phyloP scores from a whole-genome alignment of 73 alveolate genomes.

The Symbiodinium pilosum region DNA sequence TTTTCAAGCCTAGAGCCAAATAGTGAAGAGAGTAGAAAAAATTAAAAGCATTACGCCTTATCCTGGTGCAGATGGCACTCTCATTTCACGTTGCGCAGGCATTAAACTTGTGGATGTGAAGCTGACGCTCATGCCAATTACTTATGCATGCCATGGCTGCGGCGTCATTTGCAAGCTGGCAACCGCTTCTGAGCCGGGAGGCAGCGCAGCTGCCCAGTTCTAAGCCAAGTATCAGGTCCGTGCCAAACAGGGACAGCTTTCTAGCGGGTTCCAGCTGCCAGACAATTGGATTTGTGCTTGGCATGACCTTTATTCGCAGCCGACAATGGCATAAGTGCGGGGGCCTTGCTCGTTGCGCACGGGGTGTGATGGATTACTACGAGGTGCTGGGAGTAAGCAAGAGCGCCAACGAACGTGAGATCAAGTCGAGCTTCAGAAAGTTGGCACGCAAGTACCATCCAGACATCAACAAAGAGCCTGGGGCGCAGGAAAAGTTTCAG shows the following conservation, averaged over 20 bases:
- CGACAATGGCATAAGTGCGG: not conserved
- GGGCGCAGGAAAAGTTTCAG: slow-evolving; percentile 98
- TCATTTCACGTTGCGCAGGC: no score
- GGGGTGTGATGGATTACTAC: slow-evolving; percentile 97
- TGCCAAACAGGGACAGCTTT: not conserved
- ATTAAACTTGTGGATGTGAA: no score
- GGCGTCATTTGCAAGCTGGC: not conserved
- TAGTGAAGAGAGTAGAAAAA: no score
- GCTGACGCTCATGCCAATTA: not conserved
- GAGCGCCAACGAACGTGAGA: slow-evolving; percentile 98
- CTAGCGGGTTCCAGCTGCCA: not conserved
- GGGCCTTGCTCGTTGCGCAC: not conserved
- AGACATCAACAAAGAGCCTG: slow-evolving; percentile 98
- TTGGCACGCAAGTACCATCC: slow-evolving; percentile 99
- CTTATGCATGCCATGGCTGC: not conserved
- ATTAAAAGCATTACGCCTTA: no score
- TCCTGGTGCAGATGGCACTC: no score
- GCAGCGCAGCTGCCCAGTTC: not conserved
- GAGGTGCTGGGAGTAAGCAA: slow-evolving; percentile 97
- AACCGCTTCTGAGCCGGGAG: not conserved
- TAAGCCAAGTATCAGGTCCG: not conserved
- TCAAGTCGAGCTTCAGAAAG: slow-evolving; percentile 98
- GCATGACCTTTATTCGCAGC: not conserved
- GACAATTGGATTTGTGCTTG: not conserved
- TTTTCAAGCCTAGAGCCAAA: no score